Base-by-base conservation (phyloP, 495 filamentous ascomycete species). In the Aspergillus olivimuriae region DNA sequence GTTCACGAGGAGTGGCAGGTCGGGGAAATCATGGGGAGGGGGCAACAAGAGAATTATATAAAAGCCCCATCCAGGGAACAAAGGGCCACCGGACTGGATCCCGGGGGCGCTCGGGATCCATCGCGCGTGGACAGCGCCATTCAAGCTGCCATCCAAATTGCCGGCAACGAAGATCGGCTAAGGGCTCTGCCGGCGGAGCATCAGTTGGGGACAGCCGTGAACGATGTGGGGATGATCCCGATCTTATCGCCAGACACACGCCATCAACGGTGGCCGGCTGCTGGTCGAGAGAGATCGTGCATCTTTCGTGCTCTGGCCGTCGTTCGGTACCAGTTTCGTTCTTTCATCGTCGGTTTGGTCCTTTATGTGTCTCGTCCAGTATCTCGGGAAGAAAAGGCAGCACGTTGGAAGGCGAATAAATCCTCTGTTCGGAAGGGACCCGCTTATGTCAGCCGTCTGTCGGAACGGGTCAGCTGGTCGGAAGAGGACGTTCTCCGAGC, bases 91-190 rank as follows among this genome's bases (percentile, higher is more conserved):
- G 60, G 58, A 44, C 44, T 37, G 38, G 48, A 60, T 58, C 60
- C 57, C 59, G 57, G 58, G 62, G 58, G 61, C 55, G 60, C 34
- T 50, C 44, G 47, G 51, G 60, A 65, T 56, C 51, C 39, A 41
- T 48, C 33, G 34, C 20, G 35, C 31, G 55, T 11, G 43, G 39
- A 28, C 51, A 61, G 38, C 52, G 46, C 55, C 55, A 51, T 57
- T 44, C 37, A 45, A 40, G 39, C 39, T 44, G 51, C 48, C 44
- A 44, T 47, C 41, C 22, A 46, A 60, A 52, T 34, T 57, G 47
- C 59, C 65, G 62, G 64, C 64, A 68, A 34, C 53, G 57, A 48
- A 58, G 61, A 67, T 70, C 68, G 68, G 68, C 61, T 72, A 72
- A 65, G 60, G 53, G 48, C 54, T 67, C 58, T 56, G 34, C 66